phyloP scores from a whole-genome alignment of 2,329 filamentous ascomycete genomes.

The Akanthomyces uredinophilus region DNA sequence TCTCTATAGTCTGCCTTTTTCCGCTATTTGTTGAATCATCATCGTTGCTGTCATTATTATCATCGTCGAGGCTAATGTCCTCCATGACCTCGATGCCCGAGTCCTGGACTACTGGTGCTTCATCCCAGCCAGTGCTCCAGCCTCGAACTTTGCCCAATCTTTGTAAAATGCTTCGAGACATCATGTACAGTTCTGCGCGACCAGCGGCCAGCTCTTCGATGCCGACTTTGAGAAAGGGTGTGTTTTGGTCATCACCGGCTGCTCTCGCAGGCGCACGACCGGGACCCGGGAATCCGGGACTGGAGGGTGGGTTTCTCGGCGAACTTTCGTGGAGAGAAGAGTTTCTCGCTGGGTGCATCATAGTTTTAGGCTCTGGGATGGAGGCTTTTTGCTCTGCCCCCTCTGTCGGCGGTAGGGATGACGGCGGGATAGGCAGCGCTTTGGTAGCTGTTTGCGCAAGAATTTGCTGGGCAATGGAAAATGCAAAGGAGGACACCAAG shows the following conservation, averaged over 20 bases:
- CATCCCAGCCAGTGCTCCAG: conserved; percentile 74
- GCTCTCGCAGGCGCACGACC: conserved; percentile 33
- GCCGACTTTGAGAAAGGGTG: conserved; percentile 56
- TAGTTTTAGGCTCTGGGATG: conserved; percentile 64
- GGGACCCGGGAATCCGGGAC: conserved; percentile 48
- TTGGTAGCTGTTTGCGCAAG: conserved; percentile 69
- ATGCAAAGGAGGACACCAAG: conserved; percentile 72
- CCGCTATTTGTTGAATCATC: conserved; percentile 13
- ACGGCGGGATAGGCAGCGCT: conserved; percentile 60
- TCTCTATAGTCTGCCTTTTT: conserved; percentile 12
- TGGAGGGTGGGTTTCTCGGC: conserved; percentile 40
- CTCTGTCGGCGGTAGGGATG: conserved; percentile 43
- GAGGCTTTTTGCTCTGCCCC: conserved; percentile 55
- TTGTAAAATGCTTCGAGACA: conserved; percentile 76
- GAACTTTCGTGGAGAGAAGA: conserved; percentile 52
- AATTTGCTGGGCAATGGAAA: conserved; percentile 70
- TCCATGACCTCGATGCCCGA: conserved; percentile 46
- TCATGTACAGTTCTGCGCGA: conserved; percentile 73
- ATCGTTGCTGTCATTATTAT: conserved; percentile 24
- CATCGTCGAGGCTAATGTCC: conserved; percentile 50
- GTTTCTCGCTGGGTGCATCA: conserved; percentile 62
- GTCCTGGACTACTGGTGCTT: conserved; percentile 48
- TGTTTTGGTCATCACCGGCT: conserved; percentile 35
- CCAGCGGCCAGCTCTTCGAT: conserved; percentile 77
- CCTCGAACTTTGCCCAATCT: conserved; percentile 63